A percentile compares a stretch with the other conserved stretches of the same genome.
These are phyloP conservation scores for Coniochaeta sp. DNA, from an alignment of 2,329 filamentous ascomycete species.

Conservation along the genomic window DNA sequence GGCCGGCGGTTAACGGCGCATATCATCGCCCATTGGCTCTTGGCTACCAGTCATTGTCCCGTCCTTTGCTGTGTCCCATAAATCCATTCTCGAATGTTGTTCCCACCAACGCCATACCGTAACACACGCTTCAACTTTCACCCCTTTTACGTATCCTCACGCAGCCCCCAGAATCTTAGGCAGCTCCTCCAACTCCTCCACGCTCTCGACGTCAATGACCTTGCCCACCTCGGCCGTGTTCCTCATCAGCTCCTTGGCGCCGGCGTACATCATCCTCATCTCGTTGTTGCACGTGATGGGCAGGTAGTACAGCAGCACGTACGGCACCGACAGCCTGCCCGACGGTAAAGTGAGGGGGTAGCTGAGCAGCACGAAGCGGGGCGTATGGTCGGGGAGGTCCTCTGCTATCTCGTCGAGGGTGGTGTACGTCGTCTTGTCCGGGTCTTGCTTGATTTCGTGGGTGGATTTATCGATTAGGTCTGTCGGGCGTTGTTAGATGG, in stretches of 20 bases:
- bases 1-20: no score
- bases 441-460: constrained; percentile 80
- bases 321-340: constrained; percentile 81
- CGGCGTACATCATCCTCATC: constrained; percentile 87
- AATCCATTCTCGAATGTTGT: no score
- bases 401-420: constrained; percentile 76
- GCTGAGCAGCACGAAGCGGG: constrained; percentile 82
- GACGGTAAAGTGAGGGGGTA: constrained; percentile 84
- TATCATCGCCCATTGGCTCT: no score
- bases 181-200: constrained; percentile 77
- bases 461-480: constrained; percentile 82
- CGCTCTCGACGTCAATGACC: constrained; percentile 76
- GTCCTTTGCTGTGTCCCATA: no score
- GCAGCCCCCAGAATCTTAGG: constrained; percentile 51
- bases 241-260: constrained; percentile 91
- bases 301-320: constrained; percentile 91
- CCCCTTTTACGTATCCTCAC: constrained; percentile 9
- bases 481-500: constrained; percentile 27
- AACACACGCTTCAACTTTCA: no score
- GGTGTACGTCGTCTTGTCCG: constrained; percentile 70
- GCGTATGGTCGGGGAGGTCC: constrained; percentile 86
- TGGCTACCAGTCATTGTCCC: no score
- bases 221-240: constrained; percentile 85
- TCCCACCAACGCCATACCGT: background rate
- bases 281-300: constrained; percentile 86